Conservation (phyloP, 805 yeast genomes). For the Tetrapisispora iriomotensis region DNA sequence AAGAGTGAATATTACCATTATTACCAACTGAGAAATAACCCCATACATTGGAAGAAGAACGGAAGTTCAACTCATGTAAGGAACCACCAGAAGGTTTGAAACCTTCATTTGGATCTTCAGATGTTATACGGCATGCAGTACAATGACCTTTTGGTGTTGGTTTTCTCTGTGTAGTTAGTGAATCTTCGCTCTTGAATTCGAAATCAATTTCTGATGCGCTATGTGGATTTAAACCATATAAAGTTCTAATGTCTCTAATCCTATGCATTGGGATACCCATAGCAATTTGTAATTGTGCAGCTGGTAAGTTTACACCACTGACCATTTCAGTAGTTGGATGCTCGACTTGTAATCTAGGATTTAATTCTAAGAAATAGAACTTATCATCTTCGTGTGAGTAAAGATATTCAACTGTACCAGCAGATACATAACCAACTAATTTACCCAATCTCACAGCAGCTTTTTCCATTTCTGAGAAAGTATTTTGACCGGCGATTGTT, state of each 20-base stretch:
- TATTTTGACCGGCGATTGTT: slow-evolving; percentile 78
- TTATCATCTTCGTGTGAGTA: slow-evolving; percentile 91
- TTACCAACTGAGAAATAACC: slow-evolving; percentile 97
- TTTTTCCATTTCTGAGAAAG: slow-evolving; percentile 85
- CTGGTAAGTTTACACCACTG: slow-evolving; percentile 94
- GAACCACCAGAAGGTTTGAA: slow-evolving; percentile 98
- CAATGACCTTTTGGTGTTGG: slow-evolving; percentile 98
- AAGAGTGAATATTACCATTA: slow-evolving; percentile 94
- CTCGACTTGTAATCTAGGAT: slow-evolving; percentile 98
- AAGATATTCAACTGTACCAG: slow-evolving; percentile 97
- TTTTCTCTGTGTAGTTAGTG: slow-evolving; percentile 72
- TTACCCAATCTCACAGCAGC: slow-evolving; percentile 97
- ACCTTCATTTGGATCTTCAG: slow-evolving; percentile 99
- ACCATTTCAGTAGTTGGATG: slow-evolving; percentile 99
- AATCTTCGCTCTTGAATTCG: slow-evolving; percentile 64
- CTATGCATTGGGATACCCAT: slow-evolving; percentile 98
- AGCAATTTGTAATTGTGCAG: slow-evolving; percentile 97
- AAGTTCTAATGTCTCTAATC: slow-evolving; percentile 81
- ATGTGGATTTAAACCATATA: slow-evolving; percentile 95
- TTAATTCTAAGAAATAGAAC: slow-evolving; percentile 91
- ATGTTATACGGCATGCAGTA: slow-evolving; percentile 97
- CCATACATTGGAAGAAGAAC: slow-evolving; percentile 98
- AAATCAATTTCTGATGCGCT: slow-evolving; percentile 85
- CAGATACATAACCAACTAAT: slow-evolving; percentile 95
- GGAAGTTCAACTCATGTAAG: slow-evolving; percentile 88